phyloP scores from a whole-genome alignment of 2,329 filamentous ascomycete genomes.

The Falciphora oryzae region DNA sequence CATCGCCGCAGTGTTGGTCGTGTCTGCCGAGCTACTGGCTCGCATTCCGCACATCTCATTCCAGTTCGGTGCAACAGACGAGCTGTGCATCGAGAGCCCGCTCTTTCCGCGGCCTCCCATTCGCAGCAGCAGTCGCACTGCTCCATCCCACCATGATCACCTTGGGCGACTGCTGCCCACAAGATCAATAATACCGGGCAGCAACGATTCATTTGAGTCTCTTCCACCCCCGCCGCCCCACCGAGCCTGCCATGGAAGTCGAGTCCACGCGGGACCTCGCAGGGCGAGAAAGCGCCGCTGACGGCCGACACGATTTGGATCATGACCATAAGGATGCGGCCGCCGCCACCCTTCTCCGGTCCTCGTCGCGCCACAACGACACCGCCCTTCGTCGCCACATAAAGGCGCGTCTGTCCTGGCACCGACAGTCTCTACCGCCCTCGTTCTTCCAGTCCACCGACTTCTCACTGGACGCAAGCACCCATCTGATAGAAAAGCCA shows the following conservation, averaged over 20 bases:
- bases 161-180: background rate
- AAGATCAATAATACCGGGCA: background rate
- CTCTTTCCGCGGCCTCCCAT: background rate
- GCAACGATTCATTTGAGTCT: background rate
- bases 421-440: background rate
- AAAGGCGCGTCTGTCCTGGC: background rate
- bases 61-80: no score
- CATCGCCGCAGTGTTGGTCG: background rate
- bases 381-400: background rate
- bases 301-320: background rate
- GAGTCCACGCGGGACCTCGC: background rate
- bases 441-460: background rate
- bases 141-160: background rate
- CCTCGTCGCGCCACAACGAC: background rate
- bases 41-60: background rate
- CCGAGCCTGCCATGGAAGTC: background rate
- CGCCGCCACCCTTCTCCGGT: background rate
- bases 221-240: background rate
- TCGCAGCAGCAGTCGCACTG: background rate
- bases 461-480: background rate
- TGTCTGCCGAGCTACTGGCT: background rate
- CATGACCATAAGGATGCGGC: background rate
- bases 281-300: background rate
- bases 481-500: background rate
- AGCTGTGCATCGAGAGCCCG: no score